Evolutionary conservation across 2,329 filamentous ascomycete species (phyloP), one percentile per base, ranked within the genome.

Genomic region (Botrytis paeoniae): DNA sequence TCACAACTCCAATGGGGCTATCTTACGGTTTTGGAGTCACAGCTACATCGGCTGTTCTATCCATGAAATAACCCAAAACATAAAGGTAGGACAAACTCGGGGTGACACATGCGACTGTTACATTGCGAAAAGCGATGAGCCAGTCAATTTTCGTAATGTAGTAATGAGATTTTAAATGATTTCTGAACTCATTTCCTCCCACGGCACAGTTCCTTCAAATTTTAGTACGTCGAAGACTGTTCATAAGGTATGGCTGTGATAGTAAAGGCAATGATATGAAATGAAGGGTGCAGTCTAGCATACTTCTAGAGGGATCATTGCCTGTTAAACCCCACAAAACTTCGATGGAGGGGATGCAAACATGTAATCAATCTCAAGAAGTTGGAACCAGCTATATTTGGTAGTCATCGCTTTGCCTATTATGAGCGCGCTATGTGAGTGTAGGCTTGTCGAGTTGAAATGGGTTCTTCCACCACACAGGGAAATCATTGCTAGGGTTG

Each of bases 51-150:
- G 25, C 25, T 68, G 16, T 39, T 68, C 5, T 41, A 68, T 10
- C 35, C n/a, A 39, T 39, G 18, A 68, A 8, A 68, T 54, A 54
- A 54, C 35, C 45, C 45, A 39, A 68, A 57, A 68, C 35, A 57
- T 57, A 6, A 14, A 41, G 35, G 35, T 57, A 7, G 16, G 48
- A 57, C 64, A 68, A 68, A 39, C 12, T 41, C 64, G 35, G 64
- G 18, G 48, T 68, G 35, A 69, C 65, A 68, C 65, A 69, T 69
- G 54, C 65, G 48, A 57, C 20, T 29, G 48, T 69, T 69, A 32
- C 65, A 69, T 32, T 69, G 48, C 65, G 65, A 59, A 69, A 59
- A 69, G 35, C 39, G 39, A 41, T n/a, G 35, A 16, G n/a, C 65
- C 45, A 54, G 45, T 39, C 32, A 48, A 68, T 68, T 54, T 29